Base-by-base conservation (phyloP, 139 green algal species). In the Chlorella sp. region DNA sequence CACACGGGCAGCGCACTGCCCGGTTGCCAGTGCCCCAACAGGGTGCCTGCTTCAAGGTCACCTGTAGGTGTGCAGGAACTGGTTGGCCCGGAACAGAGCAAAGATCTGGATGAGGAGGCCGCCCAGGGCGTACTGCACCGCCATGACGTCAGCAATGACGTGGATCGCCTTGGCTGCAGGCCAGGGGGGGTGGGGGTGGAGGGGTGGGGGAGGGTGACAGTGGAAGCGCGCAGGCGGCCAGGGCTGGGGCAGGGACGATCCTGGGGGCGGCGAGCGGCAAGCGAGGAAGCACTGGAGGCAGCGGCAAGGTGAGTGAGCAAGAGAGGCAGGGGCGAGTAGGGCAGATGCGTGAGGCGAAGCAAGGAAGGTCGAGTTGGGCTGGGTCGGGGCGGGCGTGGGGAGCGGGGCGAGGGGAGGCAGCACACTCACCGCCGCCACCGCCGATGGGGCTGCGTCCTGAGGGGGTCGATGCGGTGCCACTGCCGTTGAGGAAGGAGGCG, bases 31-130 rank as follows among this genome's bases (percentile, higher is more conserved):
- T n/a, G n/a, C n/a, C n/a, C n/a, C n/a, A n/a, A n/a, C 73, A 81
- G 12, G n/a, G 4, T 18, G 12, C n/a, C 5, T 60, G 1, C 26
- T n/a, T 21, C 12, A 28, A 0, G 24, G 71, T 12, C 39, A 75
- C 85, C 39, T 42, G 66, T 93, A 83, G 12, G 48, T 42, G 9
- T 28, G 2, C 26, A 91, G 71, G 60, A 93, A 93, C 9, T 78
- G 37, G 61, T 86, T 87, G 60, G 87, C 83, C 0, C 88, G 64
- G 26, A 86, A 39, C 36, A 91, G 40, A 0, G 73, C 81, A 3
- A 86, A 53, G n/a, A 88, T 9, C 82, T 93, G 85, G 42, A 91
- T 36, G 73, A 93, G 32, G 34, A 93, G 30, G 30, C 66, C 87
- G 0, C 26, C 53, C 24, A 64, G 7, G 42, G 91, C 87, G 34